Base-by-base conservation (phyloP, 2,329 filamentous ascomycete genomes). In the Penicillium sp. region DNA sequence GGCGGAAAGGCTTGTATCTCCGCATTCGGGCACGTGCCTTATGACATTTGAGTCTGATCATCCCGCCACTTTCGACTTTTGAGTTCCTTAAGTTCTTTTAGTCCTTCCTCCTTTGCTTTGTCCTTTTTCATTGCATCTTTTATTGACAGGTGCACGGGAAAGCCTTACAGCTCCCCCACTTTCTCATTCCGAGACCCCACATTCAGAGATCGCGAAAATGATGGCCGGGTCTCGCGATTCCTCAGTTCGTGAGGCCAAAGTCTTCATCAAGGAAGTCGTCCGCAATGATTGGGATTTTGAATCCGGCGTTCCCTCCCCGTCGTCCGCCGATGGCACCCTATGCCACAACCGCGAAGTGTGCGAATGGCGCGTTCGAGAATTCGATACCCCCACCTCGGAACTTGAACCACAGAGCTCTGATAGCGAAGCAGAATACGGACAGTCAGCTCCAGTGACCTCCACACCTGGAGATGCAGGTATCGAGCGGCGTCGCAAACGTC, bases 401-500 rank as follows among this genome's bases (percentile, higher is more conserved):
- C 65, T 73, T 10, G 72, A 74, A 45, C 65, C 68, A 2, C 64
- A 67, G 50, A 56, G 55, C 25, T 63, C 59, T 17, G 60, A 65
- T 42, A 48, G 48, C 10, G 61, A 63, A 17, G 44, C 41, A 8
- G 58, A 61, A 26, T 35, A 43, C 19, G 52, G 55, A 0, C 47
- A 58, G 2, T 57, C 36, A 25, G 37, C 59, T 7, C 55, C 56
- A 9, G 17, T 22, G 41, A 44, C 19, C 67, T 74, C 51, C 68
- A 70, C 4, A 73, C 76, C 55, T 65, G 68, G 25, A 74, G 76
- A 58, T 73, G 77, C 77, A 17, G 69, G 77, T 4, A 69, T 78
- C 5, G 79, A 81, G 42, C 80, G 81, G 54, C 82, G 80, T 57
- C 78, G 84, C 35, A 82, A 80, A 59, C 79, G 83, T 40, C 79